phyloP scores from a whole-genome alignment of 2,329 filamentous ascomycete species.

The Exophiala lecanii-corni region DNA sequence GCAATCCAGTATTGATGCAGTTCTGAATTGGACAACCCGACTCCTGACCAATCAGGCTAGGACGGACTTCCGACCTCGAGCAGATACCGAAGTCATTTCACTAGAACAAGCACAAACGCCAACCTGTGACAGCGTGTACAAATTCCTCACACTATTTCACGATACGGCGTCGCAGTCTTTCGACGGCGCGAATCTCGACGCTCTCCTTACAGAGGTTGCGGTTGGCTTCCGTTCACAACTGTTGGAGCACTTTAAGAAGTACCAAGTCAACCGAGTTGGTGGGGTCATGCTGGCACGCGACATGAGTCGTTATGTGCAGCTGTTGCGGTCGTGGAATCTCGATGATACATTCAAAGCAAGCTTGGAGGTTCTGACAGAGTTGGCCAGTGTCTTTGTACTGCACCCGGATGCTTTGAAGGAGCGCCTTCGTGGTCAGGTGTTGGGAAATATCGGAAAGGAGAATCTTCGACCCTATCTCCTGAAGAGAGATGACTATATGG shows the following conservation, averaged over 20 bases:
- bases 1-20: slow-evolving; percentile 65
- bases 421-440: slow-evolving; percentile 41
- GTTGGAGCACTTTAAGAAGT: slow-evolving; percentile 91
- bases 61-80: slow-evolving; percentile 81
- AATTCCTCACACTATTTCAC: slow-evolving; percentile 69
- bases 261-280: slow-evolving; percentile 85
- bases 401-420: slow-evolving; percentile 72
- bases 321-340: slow-evolving; percentile 77
- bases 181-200: slow-evolving; percentile 76
- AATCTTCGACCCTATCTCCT: slow-evolving; percentile 81
- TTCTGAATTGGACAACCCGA: slow-evolving; percentile 69
- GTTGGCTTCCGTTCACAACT: slow-evolving; percentile 71
- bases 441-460: slow-evolving; percentile 48
- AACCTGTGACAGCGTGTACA: slow-evolving; percentile 75
- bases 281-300: slow-evolving; percentile 95
- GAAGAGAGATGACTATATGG: slow-evolving; percentile 76
- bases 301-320: slow-evolving; percentile 84
- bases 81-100: slow-evolving; percentile 57
- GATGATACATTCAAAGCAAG: slow-evolving; percentile 62
- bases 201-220: slow-evolving; percentile 79
- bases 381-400: slow-evolving; percentile 93
- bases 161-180: slow-evolving; percentile 62
- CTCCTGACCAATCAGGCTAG: slow-evolving; percentile 76
- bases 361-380: slow-evolving; percentile 84
- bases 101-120: slow-evolving; percentile 78